These are phyloP conservation scores for Huntiella abstrusa DNA, from an alignment of 2,329 filamentous ascomycete species.

Conservation along the genomic window DNA sequence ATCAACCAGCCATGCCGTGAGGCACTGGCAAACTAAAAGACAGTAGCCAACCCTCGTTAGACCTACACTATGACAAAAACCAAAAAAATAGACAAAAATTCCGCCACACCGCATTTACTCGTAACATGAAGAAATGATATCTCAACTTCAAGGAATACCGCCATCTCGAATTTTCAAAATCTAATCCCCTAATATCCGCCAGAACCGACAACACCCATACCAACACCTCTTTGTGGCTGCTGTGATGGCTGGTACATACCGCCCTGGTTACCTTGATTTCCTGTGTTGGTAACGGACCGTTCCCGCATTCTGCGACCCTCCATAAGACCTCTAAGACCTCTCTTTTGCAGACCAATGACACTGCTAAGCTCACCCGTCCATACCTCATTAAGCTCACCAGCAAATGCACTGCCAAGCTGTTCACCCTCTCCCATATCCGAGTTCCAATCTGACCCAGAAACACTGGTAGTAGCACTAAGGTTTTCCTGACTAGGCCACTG, in stretches of 20 bases:
- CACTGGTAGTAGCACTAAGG: conserved; percentile 29
- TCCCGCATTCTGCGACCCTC: conserved; percentile 77
- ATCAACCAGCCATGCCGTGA: no score
- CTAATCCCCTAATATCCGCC: neutral
- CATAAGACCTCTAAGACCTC: conserved; percentile 82
- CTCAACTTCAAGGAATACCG: no score
- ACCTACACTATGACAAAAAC: neutral
- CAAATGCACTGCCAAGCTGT: conserved; percentile 21
- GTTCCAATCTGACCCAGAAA: conserved; percentile 37
- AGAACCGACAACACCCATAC: conserved; percentile 32
- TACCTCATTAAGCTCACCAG: conserved; percentile 28
- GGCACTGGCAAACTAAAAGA: neutral
- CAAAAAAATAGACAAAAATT: neutral
- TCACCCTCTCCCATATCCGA: conserved; percentile 33
- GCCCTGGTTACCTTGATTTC: conserved; percentile 17
- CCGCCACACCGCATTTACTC: neutral
- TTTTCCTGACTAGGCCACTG: conserved; percentile 27
- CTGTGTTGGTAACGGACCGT: conserved; percentile 30
- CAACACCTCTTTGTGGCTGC: conserved; percentile 21
- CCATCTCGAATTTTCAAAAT: neutral
- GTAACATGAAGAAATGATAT: neutral
- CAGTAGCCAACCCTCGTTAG: neutral
- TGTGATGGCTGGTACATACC: conserved; percentile 15
- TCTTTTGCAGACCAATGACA: conserved; percentile 88
- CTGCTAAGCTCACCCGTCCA: conserved; percentile 73